Base-by-base conservation (phyloP, 352 stramenopile species). In the Pythium phragmiticola region DNA sequence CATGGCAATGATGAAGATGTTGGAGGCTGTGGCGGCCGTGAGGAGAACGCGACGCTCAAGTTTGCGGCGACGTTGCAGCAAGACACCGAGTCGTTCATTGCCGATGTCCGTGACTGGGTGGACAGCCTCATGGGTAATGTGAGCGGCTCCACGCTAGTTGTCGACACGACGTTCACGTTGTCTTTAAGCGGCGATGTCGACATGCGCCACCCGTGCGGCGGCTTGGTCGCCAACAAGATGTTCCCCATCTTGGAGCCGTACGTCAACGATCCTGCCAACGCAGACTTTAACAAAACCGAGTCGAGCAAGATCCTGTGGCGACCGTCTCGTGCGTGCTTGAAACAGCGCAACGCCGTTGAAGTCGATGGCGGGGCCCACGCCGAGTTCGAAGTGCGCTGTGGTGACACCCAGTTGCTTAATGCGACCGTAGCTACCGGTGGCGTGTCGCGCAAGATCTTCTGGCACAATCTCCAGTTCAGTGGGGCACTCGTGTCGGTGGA, bases 281-380 rank as follows among this genome's bases (percentile, higher is more conserved):
- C 69, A 8, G 39, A 60, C 19, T 23, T 76, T 28, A 53, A 36
- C 14, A 57, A 72, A 45, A 42, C 47, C n/a, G 23, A 51, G 3
- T 54, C 57, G 0, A 41, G 66, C 5, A 58, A 59, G 17, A 65
- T 73, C 19, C 43, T 68, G 45, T 76, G 69, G 69, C 69, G 64
- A 26, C 65, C 69, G 23, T 72, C 69, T 8, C 54, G 51, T 9
- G 55, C 49, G 19, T 76, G 66, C n/a, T 12, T 73, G 26, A 39
- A 56, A 4, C 45, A 54, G 21, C 60, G 66, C 26, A 65, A 70
- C 42, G 56, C 69, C 11, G 52, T 74, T 23, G 65, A 72, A 57
- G 69, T 76, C 41, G 66, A 76, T 16, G 69, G 69, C 19, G 66
- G 65, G n/a, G 61, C 66, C 14, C 66, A 76, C 28, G 69, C 57